Evolutionary conservation across 1,139 yeast species (phyloP), one percentile per base, ranked within the genome.

Genomic region (Yamadazyma songkhlaensis): DNA sequence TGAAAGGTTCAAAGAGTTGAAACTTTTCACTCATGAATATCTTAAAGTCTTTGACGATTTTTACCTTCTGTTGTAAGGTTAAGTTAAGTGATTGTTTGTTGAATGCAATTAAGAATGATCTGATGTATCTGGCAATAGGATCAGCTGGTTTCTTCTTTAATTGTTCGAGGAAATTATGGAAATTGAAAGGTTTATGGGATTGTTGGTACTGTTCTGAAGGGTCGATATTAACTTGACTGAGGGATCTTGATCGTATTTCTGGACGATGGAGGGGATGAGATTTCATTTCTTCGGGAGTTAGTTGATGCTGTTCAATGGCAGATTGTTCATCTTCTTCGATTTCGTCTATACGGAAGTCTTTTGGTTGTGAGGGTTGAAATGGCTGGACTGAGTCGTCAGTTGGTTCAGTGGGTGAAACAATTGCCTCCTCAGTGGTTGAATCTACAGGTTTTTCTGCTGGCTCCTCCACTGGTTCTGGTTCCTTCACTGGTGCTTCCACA

Each of bases 91-190:
- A 74, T 46, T 83, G 82, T 38, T 81, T 77, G 29, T 74, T 66
- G 56, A 92, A 92, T 40, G 88, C 92, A 24, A 73, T 74, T 34
- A 94, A 64, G 51, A 94, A 84, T 21, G 87, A 89, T 55, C 86
- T 79, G 31, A 90, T 77, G 53, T 90, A 94, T 38, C 90, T 75
- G 2, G 92, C 90, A 30, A 90, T 75, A 0, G 98, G 97, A 43
- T 88, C 96, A 2, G 97, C 96, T 38, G 77, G 70, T 47, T 81
- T 83, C 42, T 78, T 74, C 40, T 84, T 80, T 44, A 94, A 70
- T 45, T 84, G 88, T 6, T 73, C 69, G 27, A 90, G 67, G 55
- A 94, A 94, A 17, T 72, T 65, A 53, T 86, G 96, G 58, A 90
- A 92, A 56, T 92, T 96, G 61, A 88, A 86, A 3, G 84, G 64